A percentile compares a stretch with the other conserved stretches of the same genome.
These are phyloP conservation scores for Candida ortonii DNA, from an alignment of 805 yeast species.

Conservation along the genomic window DNA sequence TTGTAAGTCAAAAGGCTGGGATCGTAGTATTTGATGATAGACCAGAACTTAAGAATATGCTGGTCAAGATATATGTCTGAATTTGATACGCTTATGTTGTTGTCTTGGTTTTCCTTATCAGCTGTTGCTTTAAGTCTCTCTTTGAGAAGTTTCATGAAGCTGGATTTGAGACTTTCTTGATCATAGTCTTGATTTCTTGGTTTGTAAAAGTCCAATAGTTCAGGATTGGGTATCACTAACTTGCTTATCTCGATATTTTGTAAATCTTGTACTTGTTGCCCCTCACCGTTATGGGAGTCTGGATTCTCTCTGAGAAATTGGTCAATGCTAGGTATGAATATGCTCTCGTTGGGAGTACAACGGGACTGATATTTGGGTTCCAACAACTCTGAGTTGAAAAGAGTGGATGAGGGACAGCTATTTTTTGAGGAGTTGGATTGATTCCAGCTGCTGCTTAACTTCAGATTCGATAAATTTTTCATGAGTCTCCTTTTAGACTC, in stretches of 20 bases:
- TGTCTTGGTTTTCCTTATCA: constrained; percentile 1
- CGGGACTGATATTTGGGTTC: neutral
- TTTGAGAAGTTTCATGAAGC: constrained; percentile 7
- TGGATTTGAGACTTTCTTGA: constrained; percentile 6
- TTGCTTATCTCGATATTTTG: constrained; percentile 14
- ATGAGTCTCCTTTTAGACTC: constrained; percentile 14
- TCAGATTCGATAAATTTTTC: constrained; percentile 8
- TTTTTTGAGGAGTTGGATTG: neutral
- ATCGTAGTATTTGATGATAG: constrained; percentile 25
- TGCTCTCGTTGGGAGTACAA: constrained; percentile 7
- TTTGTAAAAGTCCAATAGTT: constrained; percentile 7
- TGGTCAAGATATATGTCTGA: constrained; percentile 23
- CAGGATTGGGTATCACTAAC: constrained; percentile 15
- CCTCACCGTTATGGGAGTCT: constrained; percentile 12
- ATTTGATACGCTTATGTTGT: constrained; percentile 15
- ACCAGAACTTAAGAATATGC: constrained; percentile 19
- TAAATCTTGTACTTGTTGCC: constrained; percentile 9
- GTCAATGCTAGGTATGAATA: constrained; percentile 25
- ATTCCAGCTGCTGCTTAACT: constrained; percentile 1
- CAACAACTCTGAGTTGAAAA: constrained; percentile 16
- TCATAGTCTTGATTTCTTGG: constrained; percentile 3
- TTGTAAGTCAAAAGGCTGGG: constrained; percentile 20
- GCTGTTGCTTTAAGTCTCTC: constrained; percentile 1
- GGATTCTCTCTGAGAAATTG: constrained; percentile 25
- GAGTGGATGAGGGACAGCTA: constrained; percentile 2